These are phyloP conservation scores for Hyaloraphidium curvatum DNA, from an alignment of 192 early-diverging fungal genomes.

Conservation along the genomic window DNA sequence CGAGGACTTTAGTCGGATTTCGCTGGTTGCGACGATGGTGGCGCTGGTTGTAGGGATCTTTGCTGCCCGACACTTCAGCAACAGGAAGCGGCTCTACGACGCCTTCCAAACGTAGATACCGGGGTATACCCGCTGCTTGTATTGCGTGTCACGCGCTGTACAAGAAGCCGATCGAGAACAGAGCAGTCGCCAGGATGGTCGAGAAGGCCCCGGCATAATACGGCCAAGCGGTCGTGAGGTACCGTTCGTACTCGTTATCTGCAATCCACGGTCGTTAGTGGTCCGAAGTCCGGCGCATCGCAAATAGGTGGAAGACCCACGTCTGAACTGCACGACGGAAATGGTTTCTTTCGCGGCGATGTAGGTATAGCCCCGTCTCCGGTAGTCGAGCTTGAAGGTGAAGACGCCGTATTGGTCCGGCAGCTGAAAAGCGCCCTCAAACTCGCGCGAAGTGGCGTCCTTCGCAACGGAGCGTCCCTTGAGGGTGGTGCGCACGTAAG, in stretches of 20 bases:
- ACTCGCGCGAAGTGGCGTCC: conserved; percentile 12
- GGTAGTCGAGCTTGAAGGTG: conserved; percentile 88
- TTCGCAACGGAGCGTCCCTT: conserved; percentile 15
- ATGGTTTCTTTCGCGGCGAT: conserved; percentile 55
- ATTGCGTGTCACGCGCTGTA: too few relatives aligned
- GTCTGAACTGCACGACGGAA: conserved; percentile 73
- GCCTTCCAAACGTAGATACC: too few relatives aligned
- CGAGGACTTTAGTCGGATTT: conserved; percentile 76
- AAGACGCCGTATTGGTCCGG: conserved; percentile 97
- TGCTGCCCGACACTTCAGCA: conserved; percentile 33
- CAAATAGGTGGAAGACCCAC: too few relatives aligned
- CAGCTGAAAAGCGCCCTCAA: conserved; percentile 35
- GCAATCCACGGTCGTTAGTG: too few relatives aligned
- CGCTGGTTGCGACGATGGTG: conserved; percentile 66
- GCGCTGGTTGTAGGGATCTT: conserved; percentile 50
- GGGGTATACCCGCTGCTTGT: too few relatives aligned
- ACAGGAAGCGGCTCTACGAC: too few relatives aligned
- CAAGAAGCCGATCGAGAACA: too few relatives aligned
- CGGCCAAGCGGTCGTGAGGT: conserved; percentile 76
- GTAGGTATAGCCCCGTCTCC: conserved; percentile 60
- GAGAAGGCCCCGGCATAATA: conserved; percentile 76
- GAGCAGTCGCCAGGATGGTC: conserved; percentile 68
- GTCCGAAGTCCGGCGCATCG: too few relatives aligned
- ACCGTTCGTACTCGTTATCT: conserved; percentile 93
- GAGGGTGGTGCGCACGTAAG: conserved; percentile 58